Percentiles rank a stretch among this genome's conserved stretches.
Evolutionary conservation across 331 rosid genomes (phyloP).

Genomic region (Stylosanthes scabra): DNA sequence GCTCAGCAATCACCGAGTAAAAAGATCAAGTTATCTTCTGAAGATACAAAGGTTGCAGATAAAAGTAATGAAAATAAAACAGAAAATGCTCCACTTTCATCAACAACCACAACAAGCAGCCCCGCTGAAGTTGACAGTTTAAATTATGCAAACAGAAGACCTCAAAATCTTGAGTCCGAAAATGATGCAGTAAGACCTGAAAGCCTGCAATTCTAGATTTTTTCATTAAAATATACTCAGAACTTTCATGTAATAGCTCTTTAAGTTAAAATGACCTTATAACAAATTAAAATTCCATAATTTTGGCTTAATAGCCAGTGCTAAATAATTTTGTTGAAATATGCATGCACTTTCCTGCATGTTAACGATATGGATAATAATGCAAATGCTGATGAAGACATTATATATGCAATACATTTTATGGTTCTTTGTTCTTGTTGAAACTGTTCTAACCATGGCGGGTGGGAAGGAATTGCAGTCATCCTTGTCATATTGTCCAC

Average conservation of each 20-base stretch:
- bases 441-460: slow-evolving; percentile 36
- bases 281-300: not conserved
- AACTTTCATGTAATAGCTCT: slow-evolving; percentile 3
- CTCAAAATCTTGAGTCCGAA: slow-evolving; percentile 43
- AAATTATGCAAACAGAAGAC: slow-evolving; percentile 41
- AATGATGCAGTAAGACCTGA: slow-evolving; percentile 52
- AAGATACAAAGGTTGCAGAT: slow-evolving; percentile 37
- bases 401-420: not conserved
- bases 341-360: not conserved
- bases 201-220: slow-evolving; percentile 19
- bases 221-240: slow-evolving; percentile 13
- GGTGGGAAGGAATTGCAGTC: slow-evolving; percentile 50
- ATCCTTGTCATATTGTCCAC: slow-evolving; percentile 70
- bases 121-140: slow-evolving; percentile 41
- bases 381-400: slow-evolving; percentile 16
- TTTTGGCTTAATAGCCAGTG: slow-evolving; percentile 13
- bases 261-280: slow-evolving; percentile 23
- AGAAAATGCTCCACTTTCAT: slow-evolving; percentile 34
- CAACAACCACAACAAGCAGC: slow-evolving; percentile 41
- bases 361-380: not conserved
- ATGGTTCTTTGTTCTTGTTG: slow-evolving; percentile 23
- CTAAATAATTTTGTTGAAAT: not conserved
- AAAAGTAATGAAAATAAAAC: slow-evolving; percentile 40
- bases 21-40: slow-evolving; percentile 49
- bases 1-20: slow-evolving; percentile 42